These are phyloP conservation scores for Penicillium rolfsii DNA, from an alignment of 2,329 filamentous ascomycete species.

Conservation along the genomic window DNA sequence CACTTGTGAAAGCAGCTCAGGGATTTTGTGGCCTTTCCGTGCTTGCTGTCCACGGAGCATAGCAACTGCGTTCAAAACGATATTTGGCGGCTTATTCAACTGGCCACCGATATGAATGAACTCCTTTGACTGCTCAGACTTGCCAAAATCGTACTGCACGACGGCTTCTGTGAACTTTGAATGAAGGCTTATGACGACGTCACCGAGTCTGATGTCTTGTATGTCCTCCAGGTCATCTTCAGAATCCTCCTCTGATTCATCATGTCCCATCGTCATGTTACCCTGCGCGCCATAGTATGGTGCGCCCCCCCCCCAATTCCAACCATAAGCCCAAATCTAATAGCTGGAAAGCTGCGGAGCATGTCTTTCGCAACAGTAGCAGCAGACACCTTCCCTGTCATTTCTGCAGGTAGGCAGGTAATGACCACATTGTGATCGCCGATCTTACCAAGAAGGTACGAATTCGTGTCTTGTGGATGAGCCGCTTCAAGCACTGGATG, in stretches of 20 bases:
- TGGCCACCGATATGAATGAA: background rate
- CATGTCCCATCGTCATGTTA: no score
- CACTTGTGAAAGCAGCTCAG: background rate
- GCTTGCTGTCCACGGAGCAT: background rate
- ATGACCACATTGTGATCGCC: slow-evolving; percentile 3
- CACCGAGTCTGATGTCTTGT: background rate
- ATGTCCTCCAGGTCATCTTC: background rate
- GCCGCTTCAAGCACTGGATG: background rate
- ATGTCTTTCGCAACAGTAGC: background rate
- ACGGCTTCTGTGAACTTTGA: background rate
- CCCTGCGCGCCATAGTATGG: background rate
- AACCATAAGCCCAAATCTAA: slow-evolving; percentile 1
- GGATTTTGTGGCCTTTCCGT: background rate
- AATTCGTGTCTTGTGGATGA: background rate
- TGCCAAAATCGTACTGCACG: background rate
- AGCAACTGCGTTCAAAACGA: background rate
- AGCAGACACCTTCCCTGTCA: background rate
- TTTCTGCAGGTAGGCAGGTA: background rate
- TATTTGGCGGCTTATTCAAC: background rate
- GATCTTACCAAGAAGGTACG: background rate
- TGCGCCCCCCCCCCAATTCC: slow-evolving; percentile 2
- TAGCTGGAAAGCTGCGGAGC: slow-evolving; percentile 4
- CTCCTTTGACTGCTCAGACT: background rate
- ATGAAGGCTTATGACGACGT: background rate
- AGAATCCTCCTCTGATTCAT: no score